Conservation (phyloP, 768 basidiomycete genomes). For the Rhodotorula kratochvilovae region DNA sequence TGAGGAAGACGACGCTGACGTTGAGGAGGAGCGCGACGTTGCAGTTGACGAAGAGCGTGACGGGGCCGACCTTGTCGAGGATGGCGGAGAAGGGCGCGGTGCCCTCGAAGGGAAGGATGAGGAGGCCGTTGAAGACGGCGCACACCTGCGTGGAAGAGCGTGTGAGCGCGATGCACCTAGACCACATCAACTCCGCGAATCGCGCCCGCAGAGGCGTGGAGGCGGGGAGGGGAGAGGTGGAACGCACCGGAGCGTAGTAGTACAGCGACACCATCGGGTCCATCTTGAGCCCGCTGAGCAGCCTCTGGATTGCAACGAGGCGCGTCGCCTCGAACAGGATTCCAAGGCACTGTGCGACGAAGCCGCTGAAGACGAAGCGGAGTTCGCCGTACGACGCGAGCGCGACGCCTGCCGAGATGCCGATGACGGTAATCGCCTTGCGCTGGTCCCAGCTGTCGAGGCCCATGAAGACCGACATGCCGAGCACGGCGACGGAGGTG, state of each 20-base stretch:
- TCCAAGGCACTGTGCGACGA: conserved; percentile 78
- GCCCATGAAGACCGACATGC: conserved; percentile 66
- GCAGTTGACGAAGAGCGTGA: conserved; percentile 76
- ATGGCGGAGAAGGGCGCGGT: conserved; percentile 72
- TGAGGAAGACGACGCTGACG: conserved; percentile 42
- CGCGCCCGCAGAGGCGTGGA: too few relatives aligned
- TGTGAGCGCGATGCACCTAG: not conserved
- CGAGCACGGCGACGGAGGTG: conserved; percentile 53
- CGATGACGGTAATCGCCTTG: conserved; percentile 72
- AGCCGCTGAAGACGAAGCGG: conserved; percentile 76
- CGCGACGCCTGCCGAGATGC: conserved; percentile 86
- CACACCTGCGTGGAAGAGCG: conserved; percentile 56
- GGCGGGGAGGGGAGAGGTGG: conserved; percentile 5
- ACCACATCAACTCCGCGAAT: not conserved
- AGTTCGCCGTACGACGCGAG: conserved; percentile 84
- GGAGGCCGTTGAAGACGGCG: conserved; percentile 73
- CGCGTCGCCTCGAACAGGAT: conserved; percentile 90
- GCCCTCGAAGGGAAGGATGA: conserved; percentile 89
- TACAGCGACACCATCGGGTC: conserved; percentile 89
- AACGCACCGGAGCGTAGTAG: conserved; percentile 51
- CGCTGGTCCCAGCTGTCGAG: conserved; percentile 79
- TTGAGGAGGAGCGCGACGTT: conserved; percentile 41
- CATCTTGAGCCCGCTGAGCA: conserved; percentile 94
- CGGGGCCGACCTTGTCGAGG: conserved; percentile 59
- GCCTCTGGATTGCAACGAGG: conserved; percentile 85